Conservation (phyloP, 129 eudicot species). For the Flaveria linearis region DNA sequence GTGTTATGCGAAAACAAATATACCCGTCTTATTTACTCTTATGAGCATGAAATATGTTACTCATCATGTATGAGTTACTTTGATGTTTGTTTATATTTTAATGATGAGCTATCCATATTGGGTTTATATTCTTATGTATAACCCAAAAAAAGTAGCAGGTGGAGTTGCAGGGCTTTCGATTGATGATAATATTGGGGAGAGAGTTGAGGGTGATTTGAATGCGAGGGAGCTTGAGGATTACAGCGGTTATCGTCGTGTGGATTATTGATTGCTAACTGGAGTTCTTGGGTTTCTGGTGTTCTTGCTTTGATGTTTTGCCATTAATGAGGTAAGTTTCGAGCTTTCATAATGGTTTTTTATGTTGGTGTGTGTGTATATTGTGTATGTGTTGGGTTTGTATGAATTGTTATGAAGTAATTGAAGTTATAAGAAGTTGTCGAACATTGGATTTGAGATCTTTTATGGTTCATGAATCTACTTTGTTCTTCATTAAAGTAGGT, state of each 20-base stretch:
- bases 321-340: slow-evolving; percentile 26
- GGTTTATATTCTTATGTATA: no score
- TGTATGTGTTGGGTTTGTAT: slow-evolving; percentile 19
- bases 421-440: slow-evolving; percentile 31
- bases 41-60: no score
- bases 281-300: slow-evolving; percentile 15
- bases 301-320: neutral
- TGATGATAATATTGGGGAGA: slow-evolving; percentile 60
- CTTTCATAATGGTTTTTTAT: slow-evolving; percentile 27
- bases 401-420: slow-evolving; percentile 13
- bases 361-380: slow-evolving; percentile 38
- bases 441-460: slow-evolving; percentile 27
- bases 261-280: slow-evolving; percentile 40
- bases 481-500: slow-evolving; percentile 15
- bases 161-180: slow-evolving; percentile 65
- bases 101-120: no score
- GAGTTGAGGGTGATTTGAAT: slow-evolving; percentile 49
- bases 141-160: slow-evolving; percentile 43
- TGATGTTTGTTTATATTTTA: no score
- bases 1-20: no score
- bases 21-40: no score
- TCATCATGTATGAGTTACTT: no score
- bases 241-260: slow-evolving; percentile 52
- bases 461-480: slow-evolving; percentile 18
- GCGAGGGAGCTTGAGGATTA: slow-evolving; percentile 60